These are phyloP conservation scores for Symbiodinium pilosum DNA, from an alignment of 73 alveolate genomes.

Conservation along the genomic window DNA sequence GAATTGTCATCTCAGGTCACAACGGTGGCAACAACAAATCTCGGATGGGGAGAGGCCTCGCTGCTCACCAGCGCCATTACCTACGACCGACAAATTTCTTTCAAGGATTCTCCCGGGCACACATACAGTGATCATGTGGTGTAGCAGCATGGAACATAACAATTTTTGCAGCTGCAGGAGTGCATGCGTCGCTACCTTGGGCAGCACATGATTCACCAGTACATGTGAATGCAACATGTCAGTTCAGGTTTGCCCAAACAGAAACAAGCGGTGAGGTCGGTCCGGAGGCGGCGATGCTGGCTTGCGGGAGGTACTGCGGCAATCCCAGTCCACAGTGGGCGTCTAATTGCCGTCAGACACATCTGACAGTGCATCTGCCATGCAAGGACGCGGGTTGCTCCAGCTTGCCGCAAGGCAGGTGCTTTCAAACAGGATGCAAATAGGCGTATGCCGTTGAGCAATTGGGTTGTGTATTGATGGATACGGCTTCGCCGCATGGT, in stretches of 20 bases:
- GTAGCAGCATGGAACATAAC: neutral
- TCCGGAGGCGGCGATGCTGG: conserved; percentile 38
- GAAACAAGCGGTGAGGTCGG: neutral
- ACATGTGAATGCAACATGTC: neutral
- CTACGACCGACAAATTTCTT: neutral
- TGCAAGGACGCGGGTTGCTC: conserved; percentile 18
- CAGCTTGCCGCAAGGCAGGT: conserved; percentile 41
- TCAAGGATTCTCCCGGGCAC: too few species aligned
- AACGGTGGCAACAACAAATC: neutral
- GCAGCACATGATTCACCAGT: too few species aligned
- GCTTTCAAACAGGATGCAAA: neutral
- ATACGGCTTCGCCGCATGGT: too few species aligned
- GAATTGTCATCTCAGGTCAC: neutral
- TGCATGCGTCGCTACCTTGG: conserved; percentile 48
- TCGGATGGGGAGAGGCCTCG: neutral
- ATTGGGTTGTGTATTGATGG: neutral
- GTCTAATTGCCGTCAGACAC: neutral
- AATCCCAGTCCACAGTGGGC: neutral
- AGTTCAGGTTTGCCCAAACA: neutral
- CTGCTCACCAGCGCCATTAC: neutral
- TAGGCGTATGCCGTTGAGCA: too few species aligned
- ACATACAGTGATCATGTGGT: neutral
- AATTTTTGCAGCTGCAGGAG: neutral
- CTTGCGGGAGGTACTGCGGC: neutral
- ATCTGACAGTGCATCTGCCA: neutral